These are phyloP conservation scores for Brettanomyces custersianus DNA, from an alignment of 805 yeast genomes.

Conservation along the genomic window DNA sequence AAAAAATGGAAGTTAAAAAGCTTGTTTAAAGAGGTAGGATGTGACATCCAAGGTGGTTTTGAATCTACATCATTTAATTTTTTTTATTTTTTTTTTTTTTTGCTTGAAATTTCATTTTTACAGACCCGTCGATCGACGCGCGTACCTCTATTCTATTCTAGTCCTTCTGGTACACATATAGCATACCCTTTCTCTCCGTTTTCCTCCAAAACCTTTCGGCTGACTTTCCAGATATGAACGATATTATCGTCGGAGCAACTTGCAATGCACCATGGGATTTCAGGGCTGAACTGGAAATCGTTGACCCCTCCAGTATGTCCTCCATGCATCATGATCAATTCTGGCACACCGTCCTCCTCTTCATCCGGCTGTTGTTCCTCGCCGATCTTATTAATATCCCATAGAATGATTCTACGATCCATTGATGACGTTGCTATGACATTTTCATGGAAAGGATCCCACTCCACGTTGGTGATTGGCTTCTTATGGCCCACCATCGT, in stretches of 20 bases:
- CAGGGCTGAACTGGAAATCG: constrained; percentile 64
- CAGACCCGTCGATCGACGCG: too few relatives aligned
- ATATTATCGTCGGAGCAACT: constrained; percentile 55
- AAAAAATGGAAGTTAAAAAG: too few relatives aligned
- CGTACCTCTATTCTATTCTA: too few relatives aligned
- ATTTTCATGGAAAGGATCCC: constrained; percentile 73
- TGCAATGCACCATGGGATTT: constrained; percentile 68
- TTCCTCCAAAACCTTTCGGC: constrained; percentile 23
- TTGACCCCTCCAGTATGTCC: constrained; percentile 77
- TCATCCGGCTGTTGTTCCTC: constrained; percentile 82
- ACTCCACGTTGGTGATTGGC: constrained; percentile 62
- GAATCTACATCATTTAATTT: too few relatives aligned
- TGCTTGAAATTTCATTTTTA: background rate
- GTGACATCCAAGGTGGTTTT: too few relatives aligned
- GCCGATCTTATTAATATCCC: constrained; percentile 78
- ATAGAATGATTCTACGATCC: constrained; percentile 68
- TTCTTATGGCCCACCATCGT: constrained; percentile 77
- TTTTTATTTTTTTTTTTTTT: background rate
- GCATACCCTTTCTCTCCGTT: constrained; percentile 6
- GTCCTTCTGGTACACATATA: constrained; percentile 4
- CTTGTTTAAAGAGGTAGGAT: too few relatives aligned
- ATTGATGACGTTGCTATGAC: constrained; percentile 67
- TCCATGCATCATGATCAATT: constrained; percentile 83
- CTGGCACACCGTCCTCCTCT: constrained; percentile 87
- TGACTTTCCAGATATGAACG: constrained; percentile 50